phyloP scores from a whole-genome alignment of 495 filamentous ascomycete species.

The Tuber borchii region DNA sequence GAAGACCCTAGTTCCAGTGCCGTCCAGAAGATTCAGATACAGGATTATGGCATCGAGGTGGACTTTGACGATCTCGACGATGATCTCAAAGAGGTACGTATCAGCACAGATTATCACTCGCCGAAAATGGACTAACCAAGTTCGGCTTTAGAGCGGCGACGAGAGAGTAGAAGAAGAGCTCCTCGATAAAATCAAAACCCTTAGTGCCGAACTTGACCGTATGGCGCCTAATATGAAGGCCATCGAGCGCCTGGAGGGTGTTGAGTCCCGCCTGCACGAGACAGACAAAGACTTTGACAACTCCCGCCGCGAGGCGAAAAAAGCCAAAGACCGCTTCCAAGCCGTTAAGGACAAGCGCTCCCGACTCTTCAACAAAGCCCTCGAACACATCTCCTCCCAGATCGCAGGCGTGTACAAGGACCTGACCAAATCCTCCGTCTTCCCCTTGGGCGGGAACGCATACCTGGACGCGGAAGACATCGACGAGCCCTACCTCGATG shows the following conservation, averaged over 20 bases:
- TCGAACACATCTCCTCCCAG: conserved; percentile 88
- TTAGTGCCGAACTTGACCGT: conserved; percentile 76
- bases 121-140: conserved; percentile 31
- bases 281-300: conserved; percentile 87
- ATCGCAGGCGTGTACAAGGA: conserved; percentile 92
- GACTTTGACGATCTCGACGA: conserved; percentile 83
- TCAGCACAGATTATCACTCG: conserved; percentile 18
- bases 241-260: conserved; percentile 80
- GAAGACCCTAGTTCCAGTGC: conserved; percentile 50
- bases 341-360: conserved; percentile 72
- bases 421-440: conserved; percentile 61
- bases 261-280: conserved; percentile 71
- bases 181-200: conserved; percentile 63
- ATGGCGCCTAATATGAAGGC: conserved; percentile 95
- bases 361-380: conserved; percentile 90
- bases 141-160: conserved; percentile 52
- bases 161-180: conserved; percentile 71
- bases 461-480: conserved; percentile 88
- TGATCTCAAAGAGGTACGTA: conserved; percentile 68
- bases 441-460: conserved; percentile 72
- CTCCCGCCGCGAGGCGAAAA: conserved; percentile 63
- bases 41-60: conserved; percentile 89
- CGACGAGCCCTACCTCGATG: conserved; percentile 80
- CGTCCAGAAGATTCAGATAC: conserved; percentile 52
- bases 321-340: conserved; percentile 74